These are phyloP conservation scores for Musa schizocarpa DNA, from an alignment of 176 grass and related monocot species.

Conservation along the genomic window DNA sequence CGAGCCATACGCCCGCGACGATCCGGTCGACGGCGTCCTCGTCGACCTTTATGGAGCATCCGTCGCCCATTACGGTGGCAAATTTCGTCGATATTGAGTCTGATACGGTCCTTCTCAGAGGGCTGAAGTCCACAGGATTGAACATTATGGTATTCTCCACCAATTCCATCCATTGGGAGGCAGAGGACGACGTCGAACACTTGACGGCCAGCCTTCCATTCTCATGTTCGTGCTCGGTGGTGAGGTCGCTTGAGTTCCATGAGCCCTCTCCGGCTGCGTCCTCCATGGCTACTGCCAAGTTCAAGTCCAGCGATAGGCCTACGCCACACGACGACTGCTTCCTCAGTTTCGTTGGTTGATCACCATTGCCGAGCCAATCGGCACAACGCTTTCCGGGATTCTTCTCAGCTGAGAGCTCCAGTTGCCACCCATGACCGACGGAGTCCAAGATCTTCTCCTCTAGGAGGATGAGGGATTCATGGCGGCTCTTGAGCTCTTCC, in stretches of 20 bases:
- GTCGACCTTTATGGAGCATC: constrained; percentile 27
- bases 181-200: constrained; percentile 11
- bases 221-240: constrained; percentile 52
- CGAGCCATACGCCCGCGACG: constrained; percentile 25
- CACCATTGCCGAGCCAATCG: constrained; percentile 16
- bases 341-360: constrained; percentile 26
- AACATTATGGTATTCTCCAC: constrained; percentile 38
- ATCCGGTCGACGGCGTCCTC: constrained; percentile 28
- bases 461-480: background rate
- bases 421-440: constrained; percentile 25
- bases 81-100: constrained; percentile 39
- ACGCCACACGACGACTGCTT: constrained; percentile 4
- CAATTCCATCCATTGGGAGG: constrained; percentile 26
- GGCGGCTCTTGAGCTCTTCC: constrained; percentile 14
- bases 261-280: constrained; percentile 39
- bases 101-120: constrained; percentile 39
- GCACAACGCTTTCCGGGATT: constrained; percentile 25
- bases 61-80: constrained; percentile 2
- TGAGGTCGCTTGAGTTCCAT: constrained; percentile 63
- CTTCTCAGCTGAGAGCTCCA: constrained; percentile 28
- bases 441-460: constrained; percentile 9
- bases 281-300: constrained; percentile 39
- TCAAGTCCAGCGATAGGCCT: constrained; percentile 49
- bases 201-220: constrained; percentile 8
- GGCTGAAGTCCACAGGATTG: constrained; percentile 39